Evolutionary conservation across 2,329 filamentous ascomycete genomes (phyloP), one percentile per base, ranked within the genome.

Genomic region (Pseudogymnoascus verrucosus): DNA sequence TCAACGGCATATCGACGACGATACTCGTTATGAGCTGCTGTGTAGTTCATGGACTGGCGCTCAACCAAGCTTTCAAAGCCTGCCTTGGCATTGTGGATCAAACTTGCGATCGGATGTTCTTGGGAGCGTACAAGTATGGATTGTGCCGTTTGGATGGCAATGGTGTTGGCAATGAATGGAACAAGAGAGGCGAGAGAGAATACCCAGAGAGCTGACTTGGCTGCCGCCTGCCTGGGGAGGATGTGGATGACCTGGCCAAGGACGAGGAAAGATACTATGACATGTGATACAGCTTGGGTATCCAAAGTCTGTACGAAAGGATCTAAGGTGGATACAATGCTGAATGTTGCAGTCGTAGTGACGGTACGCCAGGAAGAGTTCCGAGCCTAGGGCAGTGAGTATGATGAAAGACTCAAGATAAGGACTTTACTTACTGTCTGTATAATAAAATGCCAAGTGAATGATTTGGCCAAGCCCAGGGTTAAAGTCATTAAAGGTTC

Each of bases 41-140:
- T 77, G n/a, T 98, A 79, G 1, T 85, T 89, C 67, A 85, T 87
- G 5, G 93, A 96, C 75, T 93, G 90, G 16, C 80, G 78, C 5
- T 76, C 75, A 66, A 79, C 80, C 26, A 81, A 73, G 26, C 78
- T 76, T 63, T 85, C 78, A 65, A 89, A 84, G 4, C 84, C 78
- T 60, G 78, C 75, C 70, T 87, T 84, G 7, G 88, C 86, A 64
- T 85, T 78, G 28, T 76, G 78, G 65, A 90, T 81, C 37, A 93
- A 82, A 63, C 84, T 79, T 69, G 79, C 79, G 70, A 93, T 85
- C 2, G 90, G 90, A 72, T 93, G 87, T 69, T 57, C 47, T 57
- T 57, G 47, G 3, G 47, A 34, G 26, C 34, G 26, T 6, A 57
- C 47, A 1, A 31, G 26, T 6, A 28, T 19, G n/a, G 47, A 57